Conservation (phyloP, 1,284 basidiomycete species). For the Cutaneotrichosporon sp. region DNA sequence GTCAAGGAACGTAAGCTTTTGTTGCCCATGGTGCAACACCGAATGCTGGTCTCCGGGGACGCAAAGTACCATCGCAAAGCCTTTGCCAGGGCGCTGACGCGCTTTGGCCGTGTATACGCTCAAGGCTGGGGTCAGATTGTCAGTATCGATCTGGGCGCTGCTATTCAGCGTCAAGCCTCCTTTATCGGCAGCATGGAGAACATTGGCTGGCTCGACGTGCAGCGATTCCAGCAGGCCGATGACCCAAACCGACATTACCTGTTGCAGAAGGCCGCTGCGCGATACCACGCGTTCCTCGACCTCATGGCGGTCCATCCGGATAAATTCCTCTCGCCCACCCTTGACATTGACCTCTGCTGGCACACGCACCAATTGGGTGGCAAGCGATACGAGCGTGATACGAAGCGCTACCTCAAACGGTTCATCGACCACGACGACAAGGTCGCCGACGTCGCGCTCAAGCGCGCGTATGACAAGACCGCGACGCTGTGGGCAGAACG, state of each 20-base stretch:
- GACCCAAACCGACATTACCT: slow-evolving; percentile 6
- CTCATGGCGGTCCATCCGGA: slow-evolving; percentile 22
- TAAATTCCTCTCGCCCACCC: slow-evolving; percentile 24
- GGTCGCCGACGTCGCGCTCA: slow-evolving; percentile 25
- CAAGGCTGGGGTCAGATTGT: slow-evolving; percentile 7
- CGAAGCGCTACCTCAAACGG: slow-evolving; percentile 13
- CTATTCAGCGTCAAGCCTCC: slow-evolving; percentile 28
- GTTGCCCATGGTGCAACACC: no score
- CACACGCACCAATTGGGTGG: slow-evolving; percentile 44
- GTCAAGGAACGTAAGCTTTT: no score
- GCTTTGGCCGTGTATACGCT: slow-evolving; percentile 4
- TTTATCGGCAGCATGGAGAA: slow-evolving; percentile 32
- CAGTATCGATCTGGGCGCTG: slow-evolving; percentile 26
- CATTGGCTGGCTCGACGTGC: slow-evolving; percentile 32
- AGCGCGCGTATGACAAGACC: slow-evolving; percentile 21
- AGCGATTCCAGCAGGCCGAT: slow-evolving; percentile 12
- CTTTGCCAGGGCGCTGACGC: neutral
- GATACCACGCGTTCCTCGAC: slow-evolving; percentile 43
- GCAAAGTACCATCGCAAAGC: neutral
- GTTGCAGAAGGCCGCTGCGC: slow-evolving; percentile 30
- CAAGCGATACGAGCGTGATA: slow-evolving; percentile 23
- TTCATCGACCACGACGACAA: slow-evolving; percentile 37
- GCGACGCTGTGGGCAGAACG: slow-evolving; percentile 23
- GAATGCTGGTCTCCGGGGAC: no score
- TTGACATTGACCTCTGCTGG: slow-evolving; percentile 46